Base-by-base conservation (phyloP, 2,329 filamentous ascomycete species). In the Hypoxylon sp. region DNA sequence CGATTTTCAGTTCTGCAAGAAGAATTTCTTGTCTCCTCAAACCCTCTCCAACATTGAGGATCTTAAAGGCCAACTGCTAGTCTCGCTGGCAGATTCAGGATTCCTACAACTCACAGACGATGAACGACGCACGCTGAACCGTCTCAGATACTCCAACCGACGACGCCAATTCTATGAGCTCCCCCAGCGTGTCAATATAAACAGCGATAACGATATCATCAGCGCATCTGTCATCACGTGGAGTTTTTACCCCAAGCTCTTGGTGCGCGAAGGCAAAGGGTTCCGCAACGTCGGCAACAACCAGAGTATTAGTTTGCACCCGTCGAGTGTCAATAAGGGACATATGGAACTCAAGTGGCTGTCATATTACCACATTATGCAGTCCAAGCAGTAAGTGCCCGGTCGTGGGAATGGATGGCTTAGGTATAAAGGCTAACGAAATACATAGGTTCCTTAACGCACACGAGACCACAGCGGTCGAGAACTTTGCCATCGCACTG, bases 341-440 rank as follows among this genome's bases (percentile, higher is more conserved):
- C 77, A 77, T 52, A 75, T 78, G 35, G 82, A 85, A 29, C 75
- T 91, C 27, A 87, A 86, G 65, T 97, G 90, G 85, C 75, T 99
- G 32, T 94, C 90, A 0, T 99, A 96, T 70, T 97, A 97, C 73
- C 89, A 96, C 69, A 96, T 97, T 59, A 96, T 97, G 90, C 92
- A 97, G 70, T 88, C 89, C 2, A 91, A 87, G 77, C 74, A 90
- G 86, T 80, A 81, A 80, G 76, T 78, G 37, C 42, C 17, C 4
- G 7, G 23, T 5, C 21, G 9, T 20, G 3, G 7, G 7, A 15
- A 5, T 3, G 5, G 31, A 2, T 11, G 11, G 15, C 21, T n/a
- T n/a, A n/a, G 15, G 44, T 11, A 50, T 40, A 4, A 13, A 31
- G 16, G 50, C 65, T 72, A 55, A 70, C 11, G 16, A 31, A 4